Conservation (phyloP, 495 filamentous ascomycete genomes). For the Xylaria longipes region DNA sequence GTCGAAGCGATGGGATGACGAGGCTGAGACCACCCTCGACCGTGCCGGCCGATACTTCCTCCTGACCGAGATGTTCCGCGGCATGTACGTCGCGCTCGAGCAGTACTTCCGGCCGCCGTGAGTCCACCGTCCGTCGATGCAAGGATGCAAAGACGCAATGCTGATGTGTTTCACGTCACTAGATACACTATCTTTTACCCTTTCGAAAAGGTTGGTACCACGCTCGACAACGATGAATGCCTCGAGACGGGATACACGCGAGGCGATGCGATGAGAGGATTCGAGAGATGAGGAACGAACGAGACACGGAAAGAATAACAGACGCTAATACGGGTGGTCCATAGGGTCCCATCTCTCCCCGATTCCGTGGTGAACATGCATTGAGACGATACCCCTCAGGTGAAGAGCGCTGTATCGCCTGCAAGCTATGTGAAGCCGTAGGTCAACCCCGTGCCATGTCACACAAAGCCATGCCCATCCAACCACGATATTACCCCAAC, state of each 20-base stretch:
- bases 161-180: conserved; percentile 21
- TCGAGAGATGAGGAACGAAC: neutral
- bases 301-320: neutral
- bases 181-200: conserved; percentile 99
- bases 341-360: conserved; percentile 90
- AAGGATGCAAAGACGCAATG: neutral
- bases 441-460: conserved; percentile 30
- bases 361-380: conserved; percentile 97
- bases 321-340: conserved; percentile 5
- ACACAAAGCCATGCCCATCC: neutral
- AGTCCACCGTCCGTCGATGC: conserved; percentile 48
- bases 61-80: conserved; percentile 90
- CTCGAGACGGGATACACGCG: neutral
- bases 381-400: conserved; percentile 94
- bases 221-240: neutral
- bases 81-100: conserved; percentile 98
- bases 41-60: conserved; percentile 92
- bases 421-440: conserved; percentile 96
- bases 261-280: neutral
- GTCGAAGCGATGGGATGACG: conserved; percentile 72
- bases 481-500: neutral
- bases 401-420: conserved; percentile 98
- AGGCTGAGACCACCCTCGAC: conserved; percentile 73
- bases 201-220: conserved; percentile 79
- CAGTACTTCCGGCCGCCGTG: conserved; percentile 98